Evolutionary conservation across 2,329 filamentous ascomycete species (phyloP), one percentile per base, ranked within the genome.

Genomic region (Scytalidium lignicola): DNA sequence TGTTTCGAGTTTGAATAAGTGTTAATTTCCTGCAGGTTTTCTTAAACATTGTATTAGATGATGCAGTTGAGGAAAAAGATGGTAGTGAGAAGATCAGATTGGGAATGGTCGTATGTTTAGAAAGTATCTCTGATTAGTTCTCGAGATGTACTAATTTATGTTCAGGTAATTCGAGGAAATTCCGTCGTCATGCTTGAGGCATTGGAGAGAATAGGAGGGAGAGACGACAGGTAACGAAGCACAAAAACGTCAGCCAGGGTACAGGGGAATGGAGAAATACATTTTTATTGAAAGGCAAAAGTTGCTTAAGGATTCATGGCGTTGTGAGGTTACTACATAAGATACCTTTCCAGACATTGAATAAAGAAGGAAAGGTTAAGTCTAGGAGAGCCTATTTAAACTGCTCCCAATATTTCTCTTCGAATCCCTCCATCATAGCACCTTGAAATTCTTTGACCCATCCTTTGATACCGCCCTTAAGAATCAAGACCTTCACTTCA

Each of bases 171-270:
- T 63, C 88, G 95, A 60, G 93, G 93, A 56, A 99, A 99, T 73
- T 96, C 92, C 2, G 91, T 99, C 21, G 91, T 99, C 49, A 96
- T 99, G 92, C 81, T 99, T 49, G 95, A 99, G 72, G 89, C 83
- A 9, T 70, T 88, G 50, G 80, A 84, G 66, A 75, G 83, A 62
- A 85, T 88, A 58, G 81, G 80, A 54, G 79, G 80, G 51, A 52
- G 62, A 53, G 62, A 64, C 39, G 78, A 84, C 56, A 58, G 61
- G 52, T 51, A 46, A 49, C 51, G 49, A 43, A 41, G 47, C 22
- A 41, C 23, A 37, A 13, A 37, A 37, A n/a, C n/a, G n/a, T 37
- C 4, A 45, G 42, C 23, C 22, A 44, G 17, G 17, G 8, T 41
- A 17, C 39, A 21, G 6, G 37, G 28, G 17, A 41, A 50, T 15